phyloP scores from a whole-genome alignment of 2,329 filamentous ascomycete genomes.

The Davidsoniella eucalypti region DNA sequence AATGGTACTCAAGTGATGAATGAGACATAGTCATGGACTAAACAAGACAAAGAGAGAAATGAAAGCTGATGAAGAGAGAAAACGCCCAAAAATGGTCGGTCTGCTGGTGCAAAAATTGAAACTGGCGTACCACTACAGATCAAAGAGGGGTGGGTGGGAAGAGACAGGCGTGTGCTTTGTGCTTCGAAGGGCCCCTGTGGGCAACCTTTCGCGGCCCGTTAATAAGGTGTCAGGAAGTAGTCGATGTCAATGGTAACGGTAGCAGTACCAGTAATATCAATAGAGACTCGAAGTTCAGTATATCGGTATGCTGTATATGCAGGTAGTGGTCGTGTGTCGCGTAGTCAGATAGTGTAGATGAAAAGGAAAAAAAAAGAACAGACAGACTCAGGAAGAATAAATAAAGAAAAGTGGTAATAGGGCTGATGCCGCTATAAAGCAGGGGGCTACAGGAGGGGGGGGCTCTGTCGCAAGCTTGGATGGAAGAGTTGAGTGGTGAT shows the following conservation, averaged over 20 bases:
- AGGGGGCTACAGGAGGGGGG: background rate
- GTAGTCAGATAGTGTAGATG: background rate
- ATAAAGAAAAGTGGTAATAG: background rate
- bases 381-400: background rate
- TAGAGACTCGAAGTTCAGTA: no score
- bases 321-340: background rate
- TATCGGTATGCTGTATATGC: no score
- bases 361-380: background rate
- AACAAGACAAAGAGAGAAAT: background rate
- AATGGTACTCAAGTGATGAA: background rate
- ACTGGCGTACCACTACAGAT: background rate
- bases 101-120: background rate
- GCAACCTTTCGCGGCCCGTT: no score
- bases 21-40: background rate
- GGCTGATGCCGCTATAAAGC: constrained; percentile 4
- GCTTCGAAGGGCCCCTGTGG: no score
- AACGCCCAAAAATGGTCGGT: background rate
- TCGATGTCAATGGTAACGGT: no score
- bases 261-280: no score
- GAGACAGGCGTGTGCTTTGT: background rate
- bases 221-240: no score
- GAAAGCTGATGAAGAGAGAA: background rate
- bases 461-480: background rate
- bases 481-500: no score
- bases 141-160: background rate